Base-by-base conservation (phyloP, 2,329 filamentous ascomycete species). In the Grosmannia serpens region DNA sequence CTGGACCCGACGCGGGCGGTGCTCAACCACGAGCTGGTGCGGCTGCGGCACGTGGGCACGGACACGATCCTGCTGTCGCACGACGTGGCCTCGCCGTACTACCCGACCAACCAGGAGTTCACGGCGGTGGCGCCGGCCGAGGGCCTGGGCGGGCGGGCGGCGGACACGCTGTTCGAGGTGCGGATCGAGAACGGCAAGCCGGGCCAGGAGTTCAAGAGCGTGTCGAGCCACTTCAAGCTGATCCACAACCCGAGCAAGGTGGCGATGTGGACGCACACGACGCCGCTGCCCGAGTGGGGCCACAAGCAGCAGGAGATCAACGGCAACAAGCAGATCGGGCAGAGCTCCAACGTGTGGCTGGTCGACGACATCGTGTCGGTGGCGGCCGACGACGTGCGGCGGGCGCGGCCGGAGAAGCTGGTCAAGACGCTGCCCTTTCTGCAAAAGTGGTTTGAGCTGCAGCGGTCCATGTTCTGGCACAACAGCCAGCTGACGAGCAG, bases 271-370 rank as follows among this genome's bases (percentile, higher is more conserved):
- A 99, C 94, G 31, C 92, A 97, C 72, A 88, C 88, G 41, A 94
- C 85, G 60, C 89, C 94, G 55, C 83, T 99, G n/a, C 94, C 94
- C 5, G 94, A 99, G 4, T 99, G 94, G 94, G 94, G 82, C 29
- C 92, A 88, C 77, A 94, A 95, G 72, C 94, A 99, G 73, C 92
- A 95, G 68, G 94, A 99, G 71, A 96, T 99, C 77, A 99, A 99
- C 72, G 94, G 94, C 61, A 99, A 99, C 80, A 99, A 99, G 82
- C 95, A 96, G 70, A 77, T 95, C 57, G 79, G 85, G 31, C 88
- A 92, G 62, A 86, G 87, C 69, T 96, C 90, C 70, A 99, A 99
- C 70, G 80, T 96, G 62, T 99, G 94, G 94, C 86, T 88, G 65
- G 87, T 91, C 17, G 94, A 99, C 67, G 89, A 95, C 63, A 88